Conservation (phyloP, 495 filamentous ascomycete genomes). For the Aspergillus olivimuriae region DNA sequence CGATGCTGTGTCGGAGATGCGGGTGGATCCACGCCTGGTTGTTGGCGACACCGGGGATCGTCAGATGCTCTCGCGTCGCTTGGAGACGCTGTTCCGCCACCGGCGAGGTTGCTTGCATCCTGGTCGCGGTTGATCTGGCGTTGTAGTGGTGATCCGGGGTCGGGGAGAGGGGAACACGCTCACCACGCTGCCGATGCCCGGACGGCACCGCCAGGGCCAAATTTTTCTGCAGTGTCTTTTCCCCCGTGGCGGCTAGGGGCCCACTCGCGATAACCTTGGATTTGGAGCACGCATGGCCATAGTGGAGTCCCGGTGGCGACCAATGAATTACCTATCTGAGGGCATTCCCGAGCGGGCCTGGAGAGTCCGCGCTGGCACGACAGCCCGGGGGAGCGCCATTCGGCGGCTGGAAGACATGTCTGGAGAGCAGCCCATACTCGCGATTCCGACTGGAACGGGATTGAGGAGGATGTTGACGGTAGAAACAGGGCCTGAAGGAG, state of each 20-base stretch:
- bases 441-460: too few relatives aligned
- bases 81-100: not conserved
- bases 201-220: too few relatives aligned
- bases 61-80: slow-evolving; percentile 4
- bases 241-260: not conserved
- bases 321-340: not conserved
- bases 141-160: not conserved
- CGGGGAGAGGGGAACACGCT: not conserved
- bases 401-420: too few relatives aligned
- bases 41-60: not conserved
- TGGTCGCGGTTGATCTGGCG: not conserved
- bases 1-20: slow-evolving; percentile 22
- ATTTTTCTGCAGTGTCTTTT: not conserved
- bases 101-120: slow-evolving; percentile 1
- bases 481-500: too few relatives aligned
- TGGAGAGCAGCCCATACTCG: too few relatives aligned
- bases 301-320: not conserved
- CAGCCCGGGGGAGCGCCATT: too few relatives aligned
- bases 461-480: too few relatives aligned
- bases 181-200: too few relatives aligned
- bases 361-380: too few relatives aligned
- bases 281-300: not conserved
- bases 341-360: not conserved
- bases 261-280: not conserved
- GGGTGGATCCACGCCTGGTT: slow-evolving; percentile 26